Evolutionary conservation across 768 basidiomycete species (phyloP).

Genomic region (Xerocomellus chrysenteron): DNA sequence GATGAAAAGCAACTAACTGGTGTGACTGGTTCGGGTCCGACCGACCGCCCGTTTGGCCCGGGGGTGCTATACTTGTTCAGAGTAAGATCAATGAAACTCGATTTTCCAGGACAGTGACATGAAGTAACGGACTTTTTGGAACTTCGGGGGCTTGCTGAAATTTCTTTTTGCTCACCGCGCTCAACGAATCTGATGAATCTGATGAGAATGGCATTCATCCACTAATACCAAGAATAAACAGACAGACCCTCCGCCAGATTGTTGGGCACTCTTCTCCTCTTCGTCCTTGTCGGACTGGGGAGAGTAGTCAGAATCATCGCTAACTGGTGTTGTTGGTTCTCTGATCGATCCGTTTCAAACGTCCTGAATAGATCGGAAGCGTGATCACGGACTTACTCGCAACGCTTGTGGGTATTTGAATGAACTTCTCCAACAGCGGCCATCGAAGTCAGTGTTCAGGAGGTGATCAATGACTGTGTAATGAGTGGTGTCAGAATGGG

Average conservation of each 20-base stretch:
- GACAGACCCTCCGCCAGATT: neutral
- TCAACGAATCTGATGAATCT: neutral
- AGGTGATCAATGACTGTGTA: neutral
- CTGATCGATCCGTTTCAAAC: too few relatives aligned
- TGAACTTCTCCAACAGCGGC: neutral
- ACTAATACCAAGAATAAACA: neutral
- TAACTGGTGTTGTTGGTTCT: too few relatives aligned
- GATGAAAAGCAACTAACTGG: conserved; percentile 8
- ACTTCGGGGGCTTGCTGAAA: fast-evolving
- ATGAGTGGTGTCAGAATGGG: neutral
- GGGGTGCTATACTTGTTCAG: too few relatives aligned
- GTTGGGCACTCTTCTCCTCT: neutral
- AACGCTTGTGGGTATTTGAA: neutral
- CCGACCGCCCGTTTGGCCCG: neutral
- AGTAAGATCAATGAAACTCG: neutral
- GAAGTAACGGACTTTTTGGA: neutral
- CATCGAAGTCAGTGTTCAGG: neutral
- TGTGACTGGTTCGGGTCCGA: neutral
- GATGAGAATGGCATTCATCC: neutral
- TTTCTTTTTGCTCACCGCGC: neutral
- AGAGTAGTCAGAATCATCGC: neutral
- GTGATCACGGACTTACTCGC: conserved; percentile 1
- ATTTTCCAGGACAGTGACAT: neutral
- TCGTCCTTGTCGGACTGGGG: neutral
- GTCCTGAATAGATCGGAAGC: neutral